Percentiles rank a stretch among this genome's conserved stretches.
These are phyloP conservation scores for Aspergillus cristatus DNA, from an alignment of 495 filamentous ascomycete species.

Conservation along the genomic window DNA sequence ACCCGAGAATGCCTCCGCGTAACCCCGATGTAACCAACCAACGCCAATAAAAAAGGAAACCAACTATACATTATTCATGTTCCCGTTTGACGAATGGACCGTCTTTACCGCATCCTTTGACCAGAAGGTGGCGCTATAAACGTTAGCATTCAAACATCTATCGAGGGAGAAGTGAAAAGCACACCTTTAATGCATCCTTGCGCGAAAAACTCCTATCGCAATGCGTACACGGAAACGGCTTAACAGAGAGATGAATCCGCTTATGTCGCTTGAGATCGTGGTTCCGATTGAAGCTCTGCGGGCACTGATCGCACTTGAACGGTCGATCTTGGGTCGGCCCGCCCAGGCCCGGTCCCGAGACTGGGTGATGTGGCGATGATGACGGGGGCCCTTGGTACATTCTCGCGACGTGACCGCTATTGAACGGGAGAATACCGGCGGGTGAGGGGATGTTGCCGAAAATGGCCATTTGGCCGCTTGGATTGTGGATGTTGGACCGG, in stretches of 20 bases:
- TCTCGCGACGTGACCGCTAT: slow-evolving; percentile 47
- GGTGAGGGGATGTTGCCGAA: slow-evolving; percentile 51
- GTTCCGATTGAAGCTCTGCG: slow-evolving; percentile 91
- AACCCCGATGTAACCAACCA: too few relatives aligned
- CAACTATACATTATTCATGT: slow-evolving; percentile 6
- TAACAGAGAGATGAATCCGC: slow-evolving; percentile 87
- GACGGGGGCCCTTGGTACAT: slow-evolving; percentile 23
- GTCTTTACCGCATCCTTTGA: slow-evolving; percentile 78
- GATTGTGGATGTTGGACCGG: slow-evolving; percentile 67
- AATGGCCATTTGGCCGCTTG: slow-evolving; percentile 58
- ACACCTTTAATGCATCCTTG: slow-evolving; percentile 94
- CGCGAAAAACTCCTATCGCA: slow-evolving; percentile 97
- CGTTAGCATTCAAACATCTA: slow-evolving; percentile 12
- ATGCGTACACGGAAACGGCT: slow-evolving; percentile 84
- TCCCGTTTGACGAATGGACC: slow-evolving; percentile 12
- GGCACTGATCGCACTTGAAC: slow-evolving; percentile 89
- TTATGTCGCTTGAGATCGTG: slow-evolving; percentile 96
- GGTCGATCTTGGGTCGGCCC: slow-evolving; percentile 77
- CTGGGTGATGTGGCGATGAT: slow-evolving; percentile 24
- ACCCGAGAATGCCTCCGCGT: too few relatives aligned
- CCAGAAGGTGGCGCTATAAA: slow-evolving; percentile 77
- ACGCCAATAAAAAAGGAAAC: neutral
- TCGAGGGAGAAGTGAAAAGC: too few relatives aligned
- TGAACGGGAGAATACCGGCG: slow-evolving; percentile 36
- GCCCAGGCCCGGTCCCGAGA: slow-evolving; percentile 30